A percentile compares a stretch with the other conserved stretches of the same genome.
phyloP scores from a whole-genome alignment of 139 green algal genomes.

The Tetradesmus lagerheimii region DNA sequence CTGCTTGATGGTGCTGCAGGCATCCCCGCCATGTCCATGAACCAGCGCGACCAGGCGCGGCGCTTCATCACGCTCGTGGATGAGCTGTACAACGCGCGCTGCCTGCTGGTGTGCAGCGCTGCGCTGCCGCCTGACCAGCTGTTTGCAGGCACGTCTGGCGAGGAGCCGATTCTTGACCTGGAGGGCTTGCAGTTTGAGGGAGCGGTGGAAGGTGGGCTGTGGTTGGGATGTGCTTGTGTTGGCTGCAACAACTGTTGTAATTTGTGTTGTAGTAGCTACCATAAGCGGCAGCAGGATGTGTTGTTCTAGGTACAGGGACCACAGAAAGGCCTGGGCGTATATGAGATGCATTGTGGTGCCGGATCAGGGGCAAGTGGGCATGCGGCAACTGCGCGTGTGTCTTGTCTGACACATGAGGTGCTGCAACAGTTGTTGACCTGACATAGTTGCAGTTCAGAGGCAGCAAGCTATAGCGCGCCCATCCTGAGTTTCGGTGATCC shows the following conservation, averaged over 20 bases:
- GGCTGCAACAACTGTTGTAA: neutral
- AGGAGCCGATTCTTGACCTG: slow-evolving; percentile 74
- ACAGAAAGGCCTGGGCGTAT: too few relatives aligned
- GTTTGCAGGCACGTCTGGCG: slow-evolving; percentile 66
- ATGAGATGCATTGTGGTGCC: too few relatives aligned
- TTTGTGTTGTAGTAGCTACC: neutral
- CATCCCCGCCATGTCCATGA: slow-evolving; percentile 81
- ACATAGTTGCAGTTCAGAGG: too few relatives aligned
- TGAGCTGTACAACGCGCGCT: slow-evolving; percentile 74
- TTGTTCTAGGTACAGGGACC: too few relatives aligned
- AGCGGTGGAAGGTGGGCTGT: slow-evolving; percentile 78
- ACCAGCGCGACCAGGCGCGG: slow-evolving; percentile 81
- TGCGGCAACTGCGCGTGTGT: too few relatives aligned
- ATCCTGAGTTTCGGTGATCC: too few relatives aligned
- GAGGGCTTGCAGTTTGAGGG: slow-evolving; percentile 89
- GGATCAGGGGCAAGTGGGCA: too few relatives aligned
- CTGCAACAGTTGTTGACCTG: too few relatives aligned
- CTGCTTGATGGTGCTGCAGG: neutral
- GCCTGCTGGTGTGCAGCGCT: slow-evolving; percentile 71
- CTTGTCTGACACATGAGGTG: too few relatives aligned
- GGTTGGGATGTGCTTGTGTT: neutral
- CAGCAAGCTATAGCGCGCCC: too few relatives aligned
- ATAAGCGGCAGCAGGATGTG: too few relatives aligned
- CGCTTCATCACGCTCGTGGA: slow-evolving; percentile 94
- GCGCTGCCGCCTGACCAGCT: slow-evolving; percentile 75